Percentiles rank a stretch among this genome's conserved stretches.
Evolutionary conservation across 225 moss, liverwort and hornwort species (phyloP).

Genomic region (Sphagnum contortum): DNA sequence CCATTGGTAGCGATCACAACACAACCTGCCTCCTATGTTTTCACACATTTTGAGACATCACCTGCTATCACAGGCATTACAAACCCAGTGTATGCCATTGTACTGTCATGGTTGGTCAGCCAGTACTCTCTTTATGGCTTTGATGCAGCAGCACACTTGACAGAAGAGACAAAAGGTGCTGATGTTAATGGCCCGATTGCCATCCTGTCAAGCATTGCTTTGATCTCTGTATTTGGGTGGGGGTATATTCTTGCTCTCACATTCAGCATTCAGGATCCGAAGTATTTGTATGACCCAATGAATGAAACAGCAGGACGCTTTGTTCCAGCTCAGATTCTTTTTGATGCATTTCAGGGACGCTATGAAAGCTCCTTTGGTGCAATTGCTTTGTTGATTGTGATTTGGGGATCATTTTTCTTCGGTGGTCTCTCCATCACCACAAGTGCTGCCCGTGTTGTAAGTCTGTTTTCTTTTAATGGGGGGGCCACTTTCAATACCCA

Average conservation of each 20-base stretch:
- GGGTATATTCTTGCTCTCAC: constrained; percentile 66
- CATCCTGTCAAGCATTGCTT: constrained; percentile 77
- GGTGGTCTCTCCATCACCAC: constrained; percentile 44
- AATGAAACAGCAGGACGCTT: constrained; percentile 74
- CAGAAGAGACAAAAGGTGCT: constrained; percentile 8
- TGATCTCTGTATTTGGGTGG: constrained; percentile 73
- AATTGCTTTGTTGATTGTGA: constrained; percentile 49
- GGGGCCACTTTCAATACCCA: no score
- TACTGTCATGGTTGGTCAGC: constrained; percentile 37
- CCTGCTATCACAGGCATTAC: constrained; percentile 45
- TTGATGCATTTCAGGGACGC: constrained; percentile 80
- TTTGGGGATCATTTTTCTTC: constrained; percentile 50
- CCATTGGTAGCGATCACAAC: constrained; percentile 69
- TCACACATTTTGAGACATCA: constrained; percentile 32
- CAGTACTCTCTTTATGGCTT: constrained; percentile 54
- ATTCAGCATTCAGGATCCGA: constrained; percentile 83
- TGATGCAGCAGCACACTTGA: constrained; percentile 83
- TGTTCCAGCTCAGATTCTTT: constrained; percentile 85
- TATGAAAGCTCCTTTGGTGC: constrained; percentile 67
- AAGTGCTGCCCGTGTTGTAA: constrained; percentile 87
- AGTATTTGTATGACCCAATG: constrained; percentile 39
- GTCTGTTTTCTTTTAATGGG: background rate
- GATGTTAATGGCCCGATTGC: constrained; percentile 77
- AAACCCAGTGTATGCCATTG: constrained; percentile 53
- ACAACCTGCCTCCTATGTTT: constrained; percentile 30